Evolutionary conservation across 768 basidiomycete species (phyloP), one percentile per base, ranked within the genome.

Genomic region (Leucosporidium scottii): DNA sequence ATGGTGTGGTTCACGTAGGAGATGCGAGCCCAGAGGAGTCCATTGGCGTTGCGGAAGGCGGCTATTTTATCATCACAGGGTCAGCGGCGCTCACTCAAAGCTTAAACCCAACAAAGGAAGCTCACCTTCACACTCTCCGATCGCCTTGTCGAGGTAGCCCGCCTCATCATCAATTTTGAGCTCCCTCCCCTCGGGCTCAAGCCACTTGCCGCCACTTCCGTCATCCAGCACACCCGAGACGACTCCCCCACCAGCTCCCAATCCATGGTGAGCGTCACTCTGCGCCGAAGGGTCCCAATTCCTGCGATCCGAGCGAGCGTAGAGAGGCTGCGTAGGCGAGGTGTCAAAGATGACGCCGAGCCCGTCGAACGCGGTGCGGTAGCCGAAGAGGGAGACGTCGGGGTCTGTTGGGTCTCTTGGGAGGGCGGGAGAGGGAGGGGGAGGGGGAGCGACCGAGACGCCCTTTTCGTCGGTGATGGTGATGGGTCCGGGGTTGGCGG

Each of bases 311-410:
- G 69, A 71, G 5, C 74, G 63, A 13, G 60, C 36, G 47, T 63
- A 66, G n/a, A 76, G 31, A 0, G 75, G 75, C 9, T 62, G 44
- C 12, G 65, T 62, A 0, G 75, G 73, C 13, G 71, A 51, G 1
- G 70, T 53, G 62, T 76, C 75, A 50, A 76, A 73, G 31, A 76
- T 47, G 65, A 76, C 47, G 25, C 75, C 75, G 34, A 76, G 75
- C 48, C 75, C 75, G 61, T 74, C 74, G 70, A 76, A 76, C 12
- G 10, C 8, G 34, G 57, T 62, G 21, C 50, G 59, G 36, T 71
- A 59, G 57, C 75, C 75, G 56, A 76, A 76, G 60, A 76, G 64
- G 13, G 74, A 74, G 53, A 76, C 69, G 49, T 18, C 2, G 9
- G 51, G 31, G 64, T 76, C 75, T 25, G 48, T 34, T 21, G 61